These are phyloP conservation scores for Poa annua DNA, from an alignment of 176 grass and related monocot species.

Conservation along the genomic window DNA sequence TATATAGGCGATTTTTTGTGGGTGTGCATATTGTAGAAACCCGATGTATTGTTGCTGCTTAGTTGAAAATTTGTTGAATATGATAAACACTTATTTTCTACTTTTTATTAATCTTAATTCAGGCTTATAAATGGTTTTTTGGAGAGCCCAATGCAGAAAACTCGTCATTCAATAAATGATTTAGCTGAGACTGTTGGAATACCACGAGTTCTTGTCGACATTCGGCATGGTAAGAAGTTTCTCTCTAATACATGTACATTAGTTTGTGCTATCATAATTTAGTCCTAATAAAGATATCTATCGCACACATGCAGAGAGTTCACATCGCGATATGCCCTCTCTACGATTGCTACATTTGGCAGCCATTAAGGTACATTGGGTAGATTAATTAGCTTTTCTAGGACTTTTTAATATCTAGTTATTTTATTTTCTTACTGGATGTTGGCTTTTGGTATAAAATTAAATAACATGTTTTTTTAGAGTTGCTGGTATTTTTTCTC, in stretches of 20 bases:
- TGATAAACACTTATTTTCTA: neutral
- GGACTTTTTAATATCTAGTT: conserved; percentile 1
- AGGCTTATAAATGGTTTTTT: conserved; percentile 94
- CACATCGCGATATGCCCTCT: conserved; percentile 82
- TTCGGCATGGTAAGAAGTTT: conserved; percentile 85
- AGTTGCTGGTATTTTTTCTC: conserved; percentile 11
- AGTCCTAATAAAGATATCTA: conserved; percentile 31
- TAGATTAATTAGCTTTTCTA: conserved; percentile 15
- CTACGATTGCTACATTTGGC: conserved; percentile 68
- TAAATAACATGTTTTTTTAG: neutral
- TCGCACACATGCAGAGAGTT: conserved; percentile 71
- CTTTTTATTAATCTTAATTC: conserved; percentile 21
- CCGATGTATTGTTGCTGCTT: neutral
- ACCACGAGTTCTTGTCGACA: conserved; percentile 87
- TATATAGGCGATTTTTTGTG: neutral
- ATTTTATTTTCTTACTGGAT: neutral
- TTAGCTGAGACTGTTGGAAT: conserved; percentile 82
- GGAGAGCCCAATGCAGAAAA: conserved; percentile 70
- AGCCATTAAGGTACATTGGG: conserved; percentile 64
- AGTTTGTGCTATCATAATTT: neutral
- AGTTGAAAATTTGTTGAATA: neutral
- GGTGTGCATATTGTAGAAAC: neutral
- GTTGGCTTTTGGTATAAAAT: conserved; percentile 18
- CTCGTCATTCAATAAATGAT: conserved; percentile 70
- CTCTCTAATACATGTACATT: neutral